Evolutionary conservation across 495 filamentous ascomycete species (phyloP), one percentile per base, ranked within the genome.

Genomic region (Lasiosphaeriaceae sp.): DNA sequence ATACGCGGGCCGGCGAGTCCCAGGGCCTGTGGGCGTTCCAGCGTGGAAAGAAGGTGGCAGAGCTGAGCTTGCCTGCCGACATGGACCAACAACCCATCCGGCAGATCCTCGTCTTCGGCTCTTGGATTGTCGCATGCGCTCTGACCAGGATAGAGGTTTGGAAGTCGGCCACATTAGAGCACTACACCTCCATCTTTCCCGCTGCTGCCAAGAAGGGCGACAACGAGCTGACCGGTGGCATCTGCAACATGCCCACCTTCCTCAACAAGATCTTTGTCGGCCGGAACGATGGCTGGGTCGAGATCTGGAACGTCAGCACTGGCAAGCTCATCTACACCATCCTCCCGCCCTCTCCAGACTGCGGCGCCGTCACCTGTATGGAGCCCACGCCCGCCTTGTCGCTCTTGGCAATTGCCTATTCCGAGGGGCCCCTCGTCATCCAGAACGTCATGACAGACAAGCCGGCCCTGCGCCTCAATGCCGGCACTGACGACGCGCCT

Each of bases 301-400:
- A 97, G 66, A 92, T 99, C 52, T 97, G 95, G 95, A 99, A 99
- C 66, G 72, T 97, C 52, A 92, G 86, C 66, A 93, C 88, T 19
- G 90, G 90, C 58, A 95, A 92, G 66, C 77, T 96, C 24, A 79
- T 99, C 23, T 89, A 97, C 67, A 91, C 89, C 2, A 83, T 97
- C 46, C 72, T 89, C 20, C 86, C 95, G 16, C 82, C 86, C 2
- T 78, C 81, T 11, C 69, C 83, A 1, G 74, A 82, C 16, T 83
- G 78, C 48, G 90, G 90, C 11, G 76, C 87, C 29, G 90, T 97
- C 26, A 93, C 88, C 19, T 89, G 88, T 16, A 77, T 99, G 45
- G 80, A 93, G 46, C 85, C 95, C 16, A 87, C 88, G 0, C 89
- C 94, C 8, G 90, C 83, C 2, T 74, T 97, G 21, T 92, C 89